phyloP scores from a whole-genome alignment of 257 asterid genomes.

The Jaltomata sinuosa region DNA sequence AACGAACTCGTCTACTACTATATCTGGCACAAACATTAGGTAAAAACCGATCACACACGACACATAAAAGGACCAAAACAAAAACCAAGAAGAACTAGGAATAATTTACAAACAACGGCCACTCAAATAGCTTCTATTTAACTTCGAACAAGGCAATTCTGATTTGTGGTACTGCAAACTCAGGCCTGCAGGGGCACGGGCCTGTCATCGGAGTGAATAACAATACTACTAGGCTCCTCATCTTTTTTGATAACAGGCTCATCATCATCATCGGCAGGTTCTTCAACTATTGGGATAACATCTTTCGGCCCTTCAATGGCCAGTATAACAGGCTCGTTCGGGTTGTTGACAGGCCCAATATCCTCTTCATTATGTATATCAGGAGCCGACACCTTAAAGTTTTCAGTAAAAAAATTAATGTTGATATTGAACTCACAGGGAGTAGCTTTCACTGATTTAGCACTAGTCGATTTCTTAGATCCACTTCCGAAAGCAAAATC shows the following conservation, averaged over 20 bases:
- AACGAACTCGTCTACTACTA: background rate
- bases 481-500: background rate
- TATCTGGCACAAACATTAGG: background rate
- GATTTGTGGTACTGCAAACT: background rate
- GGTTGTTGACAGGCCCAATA: background rate
- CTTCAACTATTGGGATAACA: no score
- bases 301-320: no score
- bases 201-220: background rate
- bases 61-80: background rate
- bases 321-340: no score
- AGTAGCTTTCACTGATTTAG: background rate
- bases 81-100: background rate
- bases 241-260: background rate
- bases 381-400: background rate
- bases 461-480: background rate
- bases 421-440: background rate
- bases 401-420: background rate
- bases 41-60: background rate
- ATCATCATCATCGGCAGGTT: background rate
- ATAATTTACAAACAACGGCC: background rate
- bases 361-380: background rate
- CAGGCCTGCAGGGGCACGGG: background rate
- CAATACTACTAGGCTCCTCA: background rate
- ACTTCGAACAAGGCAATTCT: background rate
- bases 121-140: background rate